These are phyloP conservation scores for Fonsecaea pugnacius DNA, from an alignment of 2,329 filamentous ascomycete genomes.

Conservation along the genomic window DNA sequence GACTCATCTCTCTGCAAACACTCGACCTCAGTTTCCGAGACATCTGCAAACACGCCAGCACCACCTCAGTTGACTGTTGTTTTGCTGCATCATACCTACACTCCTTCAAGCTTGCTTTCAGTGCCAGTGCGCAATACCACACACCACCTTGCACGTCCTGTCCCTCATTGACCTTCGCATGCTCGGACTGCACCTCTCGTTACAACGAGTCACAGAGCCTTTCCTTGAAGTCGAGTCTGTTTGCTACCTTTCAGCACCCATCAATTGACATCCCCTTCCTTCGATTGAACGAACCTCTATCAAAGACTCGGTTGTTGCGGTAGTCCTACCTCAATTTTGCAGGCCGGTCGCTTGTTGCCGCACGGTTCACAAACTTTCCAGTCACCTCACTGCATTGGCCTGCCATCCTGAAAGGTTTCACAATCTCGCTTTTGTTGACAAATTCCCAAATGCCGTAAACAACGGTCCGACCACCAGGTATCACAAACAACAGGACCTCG, in stretches of 20 bases:
- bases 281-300: neutral
- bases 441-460: conserved; percentile 27
- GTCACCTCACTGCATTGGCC: conserved; percentile 12
- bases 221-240: neutral
- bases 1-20: conserved; percentile 11
- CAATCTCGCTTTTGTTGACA: conserved; percentile 28
- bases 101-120: conserved; percentile 1
- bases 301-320: neutral
- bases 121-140: neutral
- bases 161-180: conserved; percentile 4
- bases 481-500: conserved; percentile 18
- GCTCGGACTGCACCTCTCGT: conserved; percentile 4
- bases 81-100: neutral
- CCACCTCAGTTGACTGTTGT: neutral
- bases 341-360: conserved; percentile 4
- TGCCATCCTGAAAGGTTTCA: conserved; percentile 22
- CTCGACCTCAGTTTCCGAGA: conserved; percentile 5
- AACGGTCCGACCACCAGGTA: conserved; percentile 23
- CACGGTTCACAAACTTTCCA: conserved; percentile 29
- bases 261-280: neutral
- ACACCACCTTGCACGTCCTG: neutral
- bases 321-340: neutral
- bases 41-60: neutral
- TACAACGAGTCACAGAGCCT: neutral
- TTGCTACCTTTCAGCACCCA: neutral